Evolutionary conservation across 2,329 filamentous ascomycete species (phyloP).

Genomic region (Trematosphaeria pertusa): DNA sequence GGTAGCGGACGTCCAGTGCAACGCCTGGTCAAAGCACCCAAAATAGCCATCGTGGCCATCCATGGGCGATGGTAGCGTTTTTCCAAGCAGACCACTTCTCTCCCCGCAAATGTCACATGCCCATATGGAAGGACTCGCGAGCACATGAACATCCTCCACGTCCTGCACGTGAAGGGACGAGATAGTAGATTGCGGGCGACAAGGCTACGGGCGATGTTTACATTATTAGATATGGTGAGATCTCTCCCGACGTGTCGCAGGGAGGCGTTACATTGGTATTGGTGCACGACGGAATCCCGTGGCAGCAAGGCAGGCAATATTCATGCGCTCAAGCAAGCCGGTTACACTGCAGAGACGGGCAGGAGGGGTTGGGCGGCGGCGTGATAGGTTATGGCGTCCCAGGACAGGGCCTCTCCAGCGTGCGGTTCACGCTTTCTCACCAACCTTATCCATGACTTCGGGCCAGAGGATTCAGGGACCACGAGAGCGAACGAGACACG

Average conservation of each 20-base stretch:
- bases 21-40: conserved; percentile 23
- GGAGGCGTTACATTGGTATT: conserved; percentile 36
- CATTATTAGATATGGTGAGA: conserved; percentile 12
- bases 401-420: conserved; percentile 24
- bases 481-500: conserved; percentile 28
- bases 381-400: conserved; percentile 23
- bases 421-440: conserved; percentile 34
- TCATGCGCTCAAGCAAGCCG: conserved; percentile 23
- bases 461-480: conserved; percentile 42
- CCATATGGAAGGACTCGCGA: conserved; percentile 3
- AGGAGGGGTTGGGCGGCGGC: conserved; percentile 10
- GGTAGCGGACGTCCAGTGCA: conserved; percentile 11
- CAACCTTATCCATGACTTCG: conserved; percentile 45
- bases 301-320: conserved; percentile 36
- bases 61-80: conserved; percentile 6
- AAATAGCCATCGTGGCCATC: conserved; percentile 12
- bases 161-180: conserved; percentile 20
- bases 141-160: neutral
- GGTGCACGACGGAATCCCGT: conserved; percentile 22
- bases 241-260: conserved; percentile 12
- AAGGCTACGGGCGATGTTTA: neutral
- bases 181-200: neutral
- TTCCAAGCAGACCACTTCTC: no score
- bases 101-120: conserved; percentile 24
- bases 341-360: conserved; percentile 30